Evolutionary conservation across 768 basidiomycete species (phyloP).

Genomic region (Boletellus emodensis): DNA sequence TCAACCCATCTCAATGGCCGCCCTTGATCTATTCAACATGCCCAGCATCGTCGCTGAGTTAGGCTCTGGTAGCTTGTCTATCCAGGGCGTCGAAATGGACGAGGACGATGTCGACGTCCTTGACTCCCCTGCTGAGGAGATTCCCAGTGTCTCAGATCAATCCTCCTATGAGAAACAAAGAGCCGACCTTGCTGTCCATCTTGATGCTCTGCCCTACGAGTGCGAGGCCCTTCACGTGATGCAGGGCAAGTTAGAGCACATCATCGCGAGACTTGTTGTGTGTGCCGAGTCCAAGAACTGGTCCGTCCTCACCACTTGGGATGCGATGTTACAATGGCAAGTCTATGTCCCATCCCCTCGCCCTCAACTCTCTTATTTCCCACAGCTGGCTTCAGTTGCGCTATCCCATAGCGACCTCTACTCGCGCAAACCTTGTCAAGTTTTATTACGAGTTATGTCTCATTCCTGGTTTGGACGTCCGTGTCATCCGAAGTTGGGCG

Average conservation of each 20-base stretch:
- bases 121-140: slow-evolving; percentile 39
- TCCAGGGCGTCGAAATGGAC: slow-evolving; percentile 43
- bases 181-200: slow-evolving; percentile 59
- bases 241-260: slow-evolving; percentile 63
- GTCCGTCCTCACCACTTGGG: slow-evolving; percentile 72
- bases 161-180: slow-evolving; percentile 55
- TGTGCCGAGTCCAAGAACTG: slow-evolving; percentile 76
- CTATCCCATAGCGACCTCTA: slow-evolving; percentile 68
- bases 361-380: slow-evolving; percentile 5
- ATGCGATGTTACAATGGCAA: slow-evolving; percentile 75
- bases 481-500: slow-evolving; percentile 69
- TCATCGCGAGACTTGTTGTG: slow-evolving; percentile 63
- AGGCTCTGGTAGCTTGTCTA: slow-evolving; percentile 20
- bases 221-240: slow-evolving; percentile 71
- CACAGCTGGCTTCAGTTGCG: slow-evolving; percentile 76
- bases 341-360: slow-evolving; percentile 13
- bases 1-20: slow-evolving; percentile 18
- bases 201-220: slow-evolving; percentile 66
- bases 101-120: slow-evolving; percentile 51
- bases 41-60: slow-evolving; percentile 26
- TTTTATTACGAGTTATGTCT: slow-evolving; percentile 79
- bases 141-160: slow-evolving; percentile 19
- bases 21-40: slow-evolving; percentile 17
- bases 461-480: slow-evolving; percentile 70
- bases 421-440: slow-evolving; percentile 65